Conservation (phyloP, 257 asterid genomes). For the Solanum verrucosum region DNA sequence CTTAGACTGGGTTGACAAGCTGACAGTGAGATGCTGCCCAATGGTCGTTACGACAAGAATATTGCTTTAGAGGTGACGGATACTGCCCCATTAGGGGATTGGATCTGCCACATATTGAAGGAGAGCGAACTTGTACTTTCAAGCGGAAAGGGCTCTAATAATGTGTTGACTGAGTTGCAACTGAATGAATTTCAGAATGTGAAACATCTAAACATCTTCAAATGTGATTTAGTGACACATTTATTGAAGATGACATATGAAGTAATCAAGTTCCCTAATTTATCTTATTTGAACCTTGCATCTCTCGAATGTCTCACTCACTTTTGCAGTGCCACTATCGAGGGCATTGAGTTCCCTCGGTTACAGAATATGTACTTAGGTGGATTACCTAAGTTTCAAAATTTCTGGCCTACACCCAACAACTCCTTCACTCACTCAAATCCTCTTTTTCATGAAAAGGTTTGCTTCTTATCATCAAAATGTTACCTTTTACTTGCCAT, state of each 20-base stretch:
- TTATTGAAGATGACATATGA: background rate
- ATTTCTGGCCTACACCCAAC: background rate
- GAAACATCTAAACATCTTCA: rapidly evolving
- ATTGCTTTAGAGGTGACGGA: background rate
- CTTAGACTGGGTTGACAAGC: background rate
- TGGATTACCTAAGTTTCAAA: background rate
- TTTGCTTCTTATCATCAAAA: background rate
- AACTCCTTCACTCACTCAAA: background rate
- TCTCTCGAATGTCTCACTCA: background rate
- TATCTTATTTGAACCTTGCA: rapidly evolving
- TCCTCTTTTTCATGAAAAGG: background rate
- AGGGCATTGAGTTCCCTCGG: background rate
- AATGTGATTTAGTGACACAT: background rate
- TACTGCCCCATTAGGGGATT: background rate
- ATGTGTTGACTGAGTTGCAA: background rate
- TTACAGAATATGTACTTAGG: background rate
- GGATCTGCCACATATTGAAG: background rate
- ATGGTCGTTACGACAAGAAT: background rate
- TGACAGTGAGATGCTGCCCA: rapidly evolving
- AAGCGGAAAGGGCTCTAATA: background rate
- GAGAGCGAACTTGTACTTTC: background rate
- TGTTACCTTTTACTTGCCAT: no score
- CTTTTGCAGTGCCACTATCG: background rate
- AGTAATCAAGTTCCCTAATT: background rate
- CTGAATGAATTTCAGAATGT: background rate